Evolutionary conservation across 495 filamentous ascomycete genomes (phyloP), one percentile per base, ranked within the genome.

Genomic region (Elasticomyces elasticus): DNA sequence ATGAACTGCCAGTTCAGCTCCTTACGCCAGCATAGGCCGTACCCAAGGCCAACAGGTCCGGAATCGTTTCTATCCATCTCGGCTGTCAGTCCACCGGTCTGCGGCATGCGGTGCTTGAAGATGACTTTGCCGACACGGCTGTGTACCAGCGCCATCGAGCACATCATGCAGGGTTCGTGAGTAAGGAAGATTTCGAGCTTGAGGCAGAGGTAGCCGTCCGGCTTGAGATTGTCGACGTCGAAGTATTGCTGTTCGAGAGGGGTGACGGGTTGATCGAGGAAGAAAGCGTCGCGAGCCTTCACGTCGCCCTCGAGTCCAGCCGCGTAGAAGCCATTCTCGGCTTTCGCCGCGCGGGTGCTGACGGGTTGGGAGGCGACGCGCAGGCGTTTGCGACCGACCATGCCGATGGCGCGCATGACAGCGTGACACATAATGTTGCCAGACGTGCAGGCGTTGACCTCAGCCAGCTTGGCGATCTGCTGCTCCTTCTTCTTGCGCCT

Each of bases 121-220:
- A 94, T 76, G 1, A 91, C 81, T 17, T 80, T 76, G 4, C 83
- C 78, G 74, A 97, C 92, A 25, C 92, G 79, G 0, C 89, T 95
- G 56, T 97, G 89, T 19, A 97, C 73, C 31, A 96, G 79, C 1
- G 88, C 94, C 91, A 97, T 97, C 9, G 84, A 86, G 69, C 92
- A 98, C 80, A 94, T 94, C 27, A 92, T 74, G 61, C 92, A 98
- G 2, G 92, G 92, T 67, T 98, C 92, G 64, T 95, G 90, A 1
- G 89, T 91, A 28, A 91, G 67, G 67, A 95, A 96, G 27, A 98
- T 76, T 60, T 95, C 89, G 1, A 97, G 78, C 46, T 86, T 84
- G 49, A 89, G 84, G 68, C 91, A 97, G 28, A 98, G 81, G 67
- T 98, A 98, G n/a, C 91, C 91, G 56, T 84, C 82, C n/a, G 72